Evolutionary conservation across 179 eudicot species (phyloP), one percentile per base, ranked within the genome.

Genomic region (Patellifolia procumbens): DNA sequence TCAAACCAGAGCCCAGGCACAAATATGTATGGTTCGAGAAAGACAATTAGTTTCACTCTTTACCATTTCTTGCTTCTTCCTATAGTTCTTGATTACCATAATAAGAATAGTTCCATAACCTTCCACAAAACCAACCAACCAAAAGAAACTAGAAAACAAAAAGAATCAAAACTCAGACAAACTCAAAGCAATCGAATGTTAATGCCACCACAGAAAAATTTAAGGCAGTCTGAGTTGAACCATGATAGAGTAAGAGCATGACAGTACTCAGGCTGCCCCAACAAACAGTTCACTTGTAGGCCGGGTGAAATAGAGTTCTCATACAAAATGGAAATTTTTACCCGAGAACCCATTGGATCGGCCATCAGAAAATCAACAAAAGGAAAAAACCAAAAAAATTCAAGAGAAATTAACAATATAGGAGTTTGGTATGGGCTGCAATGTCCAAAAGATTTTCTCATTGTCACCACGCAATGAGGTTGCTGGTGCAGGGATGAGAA

Each of bases 271-370:
- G 51, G 70, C 51, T 64, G 46, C 26, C 69, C 32, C 51, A 22
- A 10, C 70, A 42, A 39, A 42, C 51, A 39, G 70, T 66, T 66
- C 49, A 66, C 51, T 39, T 66, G 51, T 66, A 66, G n/a, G 70
- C 70, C 51, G 70, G 70, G 32, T 66, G 70, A 66, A 66, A 66
- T 66, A 10, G 70, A 66, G 51, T 42, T 24, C 51, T 39, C 70
- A 42, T 66, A 19, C 39, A 43, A 39, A 66, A 22, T 29, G 0
- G 42, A 39, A n/a, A n/a, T 6, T 5, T n/a, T 24, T 39, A 15
- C 49, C 17, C 11, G 31, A n/a, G 51, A 20, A 66, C 51, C 51
- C 52, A 66, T 42, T 22, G 51, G 70, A 66, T 66, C 52, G 51
- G 70, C 70, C 70, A 66, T n/a, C 15, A 7, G 24, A 63, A 34